A percentile compares a stretch with the other conserved stretches of the same genome.
These are phyloP conservation scores for Phytophthora vignae DNA, from an alignment of 352 stramenopile species.

Conservation along the genomic window DNA sequence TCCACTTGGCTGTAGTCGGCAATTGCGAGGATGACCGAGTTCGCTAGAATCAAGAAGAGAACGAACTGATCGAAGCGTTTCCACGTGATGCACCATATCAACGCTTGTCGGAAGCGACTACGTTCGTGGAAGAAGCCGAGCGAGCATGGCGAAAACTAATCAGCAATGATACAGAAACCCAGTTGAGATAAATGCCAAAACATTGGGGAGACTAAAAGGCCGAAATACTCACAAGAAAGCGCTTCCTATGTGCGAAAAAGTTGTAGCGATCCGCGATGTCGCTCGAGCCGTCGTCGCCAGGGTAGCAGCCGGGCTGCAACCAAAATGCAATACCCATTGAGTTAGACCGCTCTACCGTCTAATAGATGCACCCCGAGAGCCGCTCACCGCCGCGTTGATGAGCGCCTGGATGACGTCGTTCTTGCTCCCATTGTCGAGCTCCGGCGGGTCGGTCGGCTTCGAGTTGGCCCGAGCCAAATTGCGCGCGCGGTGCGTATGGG, in stretches of 20 bases:
- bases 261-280: slow-evolving; percentile 71
- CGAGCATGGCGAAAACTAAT: slow-evolving; percentile 66
- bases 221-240: slow-evolving; percentile 50
- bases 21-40: slow-evolving; percentile 83
- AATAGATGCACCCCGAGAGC: neutral
- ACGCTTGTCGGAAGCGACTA: slow-evolving; percentile 56
- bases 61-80: slow-evolving; percentile 88
- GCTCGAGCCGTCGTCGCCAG: slow-evolving; percentile 57
- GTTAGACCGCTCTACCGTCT: neutral
- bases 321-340: neutral
- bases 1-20: slow-evolving; percentile 79
- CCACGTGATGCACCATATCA: slow-evolving; percentile 78
- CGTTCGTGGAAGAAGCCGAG: slow-evolving; percentile 59
- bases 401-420: slow-evolving; percentile 28
- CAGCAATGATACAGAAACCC: neutral
- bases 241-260: slow-evolving; percentile 67
- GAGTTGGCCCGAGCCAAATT: slow-evolving; percentile 9
- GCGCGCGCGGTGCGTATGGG: slow-evolving; percentile 11
- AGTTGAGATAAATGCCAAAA: neutral
- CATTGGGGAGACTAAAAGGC: neutral
- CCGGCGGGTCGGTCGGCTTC: neutral
- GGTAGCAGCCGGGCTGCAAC: slow-evolving; percentile 53
- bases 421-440: neutral
- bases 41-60: slow-evolving; percentile 84
- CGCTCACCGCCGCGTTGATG: slow-evolving; percentile 35